Base-by-base conservation (phyloP, 2,329 filamentous ascomycete genomes). In the Aspergillus nomiae region DNA sequence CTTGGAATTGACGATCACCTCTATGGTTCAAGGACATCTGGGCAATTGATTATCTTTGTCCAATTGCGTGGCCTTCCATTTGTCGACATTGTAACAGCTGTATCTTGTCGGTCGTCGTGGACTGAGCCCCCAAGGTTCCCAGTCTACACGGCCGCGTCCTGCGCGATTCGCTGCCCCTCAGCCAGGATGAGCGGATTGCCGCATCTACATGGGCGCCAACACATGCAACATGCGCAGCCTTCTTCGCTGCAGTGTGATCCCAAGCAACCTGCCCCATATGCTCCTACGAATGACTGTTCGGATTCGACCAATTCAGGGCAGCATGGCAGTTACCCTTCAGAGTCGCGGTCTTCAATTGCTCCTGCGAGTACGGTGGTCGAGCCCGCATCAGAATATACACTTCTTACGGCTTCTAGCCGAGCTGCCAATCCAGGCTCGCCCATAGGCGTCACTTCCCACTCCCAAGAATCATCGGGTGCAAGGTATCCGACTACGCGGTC, bases 211-310 rank as follows among this genome's bases (percentile, higher is more conserved):
- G 59, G 62, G 34, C 56, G 63, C 30, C 66, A 69, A 56, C 65
- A 65, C 53, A 63, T 67, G 58, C 70, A 69, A 53, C 65, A 59
- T 11, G 58, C 67, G 19, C 65, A 68, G 28, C 57, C 67, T 36
- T 58, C 65, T 12, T 68, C 69, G 32, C 58, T 69, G 56, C 71
- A 65, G 51, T 58, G 69, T 54, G 64, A 69, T 63, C 60, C 65
- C 51, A 59, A 66, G 56, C 62, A 67, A 50, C 58, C 51, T 56
- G 61, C 61, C 45, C 34, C 57, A 32, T 34, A 34, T 46, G 32
- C 46, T 51, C 30, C 11, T 46, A n/a, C 32, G 14, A 51, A 34
- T 19, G 16, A 51, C 19, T 28, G 10, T 6, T 51, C 21, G 28
- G 28, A 12, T 34, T 51, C 28, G 16, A 34, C 4, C 26, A 51